Evolutionary conservation across 371 early-diverging fungal species (phyloP).

Genomic region (Blakeslea trispora): DNA sequence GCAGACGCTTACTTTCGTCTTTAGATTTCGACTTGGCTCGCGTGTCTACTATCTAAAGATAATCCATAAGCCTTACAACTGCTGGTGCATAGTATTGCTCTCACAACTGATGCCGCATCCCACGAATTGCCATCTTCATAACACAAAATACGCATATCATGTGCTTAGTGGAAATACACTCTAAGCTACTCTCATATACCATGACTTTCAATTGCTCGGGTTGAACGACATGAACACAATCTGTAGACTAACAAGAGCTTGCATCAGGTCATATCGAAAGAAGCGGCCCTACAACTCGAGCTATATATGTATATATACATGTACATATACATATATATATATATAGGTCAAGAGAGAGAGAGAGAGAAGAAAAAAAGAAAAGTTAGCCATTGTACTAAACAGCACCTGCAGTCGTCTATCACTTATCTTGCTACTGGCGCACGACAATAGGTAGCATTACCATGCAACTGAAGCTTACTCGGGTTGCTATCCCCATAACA

Average conservation of each 20-base stretch:
- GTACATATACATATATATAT: too few species aligned
- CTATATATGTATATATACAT: conserved; percentile 1
- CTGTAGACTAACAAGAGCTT: conserved; percentile 19
- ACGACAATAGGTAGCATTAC: conserved; percentile 6
- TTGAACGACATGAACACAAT: conserved; percentile 13
- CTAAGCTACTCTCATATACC: conserved; percentile 14
- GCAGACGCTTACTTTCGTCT: conserved; percentile 24
- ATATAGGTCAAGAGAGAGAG: too few species aligned
- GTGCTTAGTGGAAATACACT: conserved; percentile 26
- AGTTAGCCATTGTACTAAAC: conserved; percentile 1
- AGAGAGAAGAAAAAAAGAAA: neutral
- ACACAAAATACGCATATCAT: conserved; percentile 21
- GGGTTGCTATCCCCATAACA: conserved; percentile 25
- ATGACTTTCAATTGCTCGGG: conserved; percentile 14
- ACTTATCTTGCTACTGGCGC: conserved; percentile 3
- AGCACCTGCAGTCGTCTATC: neutral
- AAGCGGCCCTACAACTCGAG: neutral
- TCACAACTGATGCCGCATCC: conserved; percentile 5
- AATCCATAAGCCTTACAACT: conserved; percentile 23
- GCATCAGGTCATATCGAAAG: conserved; percentile 7
- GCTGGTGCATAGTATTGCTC: conserved; percentile 20
- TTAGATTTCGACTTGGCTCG: conserved; percentile 23
- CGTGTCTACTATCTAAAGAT: conserved; percentile 21
- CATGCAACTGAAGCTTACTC: conserved; percentile 20
- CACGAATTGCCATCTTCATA: conserved; percentile 23